phyloP scores from a whole-genome alignment of 768 basidiomycete species.

The Kwoniella sp. region DNA sequence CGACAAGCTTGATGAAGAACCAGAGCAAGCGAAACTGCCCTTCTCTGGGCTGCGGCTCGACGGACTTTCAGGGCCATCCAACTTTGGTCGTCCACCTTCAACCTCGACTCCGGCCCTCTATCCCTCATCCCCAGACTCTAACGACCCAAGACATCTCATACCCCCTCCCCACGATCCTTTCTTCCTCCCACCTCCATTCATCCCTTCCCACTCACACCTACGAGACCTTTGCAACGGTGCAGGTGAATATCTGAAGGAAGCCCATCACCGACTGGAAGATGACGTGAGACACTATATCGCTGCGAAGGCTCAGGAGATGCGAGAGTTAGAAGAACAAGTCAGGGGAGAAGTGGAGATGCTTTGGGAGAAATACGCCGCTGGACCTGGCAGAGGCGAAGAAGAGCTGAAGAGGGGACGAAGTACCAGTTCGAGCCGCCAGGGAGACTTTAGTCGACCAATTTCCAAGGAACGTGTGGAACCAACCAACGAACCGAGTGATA shows the following conservation, averaged over 20 bases:
- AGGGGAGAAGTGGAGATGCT: slow-evolving; percentile 50
- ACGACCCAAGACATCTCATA: slow-evolving; percentile 18
- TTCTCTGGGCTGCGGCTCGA: slow-evolving; percentile 33
- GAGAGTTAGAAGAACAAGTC: slow-evolving; percentile 40
- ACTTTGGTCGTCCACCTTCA: slow-evolving; percentile 45
- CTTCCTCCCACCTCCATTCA: slow-evolving; percentile 56
- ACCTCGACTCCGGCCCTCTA: slow-evolving; percentile 17
- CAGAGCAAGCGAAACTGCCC: slow-evolving; percentile 12
- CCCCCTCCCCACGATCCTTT: slow-evolving; percentile 52
- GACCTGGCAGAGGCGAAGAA: slow-evolving; percentile 23
- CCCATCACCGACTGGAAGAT: slow-evolving; percentile 35
- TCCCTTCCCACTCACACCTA: slow-evolving; percentile 50
- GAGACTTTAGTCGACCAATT: slow-evolving; percentile 9
- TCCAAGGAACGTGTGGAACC: slow-evolving; percentile 7
- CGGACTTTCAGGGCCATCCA: slow-evolving; percentile 19
- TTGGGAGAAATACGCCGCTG: slow-evolving; percentile 47
- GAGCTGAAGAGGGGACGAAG: slow-evolving; percentile 14
- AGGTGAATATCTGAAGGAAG: slow-evolving; percentile 32
- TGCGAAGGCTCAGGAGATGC: slow-evolving; percentile 39
- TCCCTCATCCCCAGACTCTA: slow-evolving; percentile 13
- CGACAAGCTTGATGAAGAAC: slow-evolving; percentile 11
- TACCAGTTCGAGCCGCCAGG: slow-evolving; percentile 7
- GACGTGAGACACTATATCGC: slow-evolving; percentile 44
- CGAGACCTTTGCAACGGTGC: slow-evolving; percentile 41
- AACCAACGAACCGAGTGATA: slow-evolving; percentile 5